Conservation (phyloP, 2,329 filamentous ascomycete species). For the Rutstroemia sydowiana region DNA sequence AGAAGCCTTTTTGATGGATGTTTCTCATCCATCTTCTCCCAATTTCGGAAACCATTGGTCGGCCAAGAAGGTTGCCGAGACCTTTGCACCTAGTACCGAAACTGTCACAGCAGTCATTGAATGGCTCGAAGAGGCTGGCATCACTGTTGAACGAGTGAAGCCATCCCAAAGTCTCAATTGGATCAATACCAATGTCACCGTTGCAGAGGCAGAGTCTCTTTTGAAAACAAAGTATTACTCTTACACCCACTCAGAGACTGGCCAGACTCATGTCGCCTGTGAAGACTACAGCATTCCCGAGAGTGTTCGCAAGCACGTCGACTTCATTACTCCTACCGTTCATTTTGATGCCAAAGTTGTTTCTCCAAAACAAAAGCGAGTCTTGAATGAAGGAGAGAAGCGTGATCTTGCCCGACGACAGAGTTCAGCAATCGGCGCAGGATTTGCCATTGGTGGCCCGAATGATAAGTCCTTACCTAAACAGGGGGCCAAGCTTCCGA, state of each 20-base stretch:
- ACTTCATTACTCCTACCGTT: slow-evolving; percentile 14
- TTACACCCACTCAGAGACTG: slow-evolving; percentile 16
- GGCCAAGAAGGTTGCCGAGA: slow-evolving; percentile 22
- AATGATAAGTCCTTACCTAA: slow-evolving; percentile 30
- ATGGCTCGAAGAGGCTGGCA: slow-evolving; percentile 48
- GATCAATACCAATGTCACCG: slow-evolving; percentile 29
- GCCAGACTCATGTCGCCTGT: slow-evolving; percentile 16
- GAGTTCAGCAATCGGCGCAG: slow-evolving; percentile 30
- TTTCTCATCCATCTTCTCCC: slow-evolving; percentile 29
- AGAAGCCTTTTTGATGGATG: slow-evolving; percentile 36
- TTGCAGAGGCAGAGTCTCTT: slow-evolving; percentile 41
- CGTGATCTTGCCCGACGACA: background rate
- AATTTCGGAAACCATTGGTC: slow-evolving; percentile 11
- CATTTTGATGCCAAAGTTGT: slow-evolving; percentile 13
- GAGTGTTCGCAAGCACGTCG: slow-evolving; percentile 8
- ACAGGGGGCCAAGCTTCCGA: slow-evolving; percentile 14
- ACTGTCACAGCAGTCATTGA: slow-evolving; percentile 35
- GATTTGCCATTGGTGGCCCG: slow-evolving; percentile 34
- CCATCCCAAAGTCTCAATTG: slow-evolving; percentile 34
- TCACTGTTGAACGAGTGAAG: slow-evolving; percentile 38
- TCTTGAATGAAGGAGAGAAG: background rate
- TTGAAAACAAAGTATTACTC: slow-evolving; percentile 41
- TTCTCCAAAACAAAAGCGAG: slow-evolving; percentile 4
- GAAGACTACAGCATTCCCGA: slow-evolving; percentile 12
- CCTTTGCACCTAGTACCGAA: slow-evolving; percentile 37